phyloP scores from a whole-genome alignment of 1,284 basidiomycete species.

The Exsudoporus floridanus region DNA sequence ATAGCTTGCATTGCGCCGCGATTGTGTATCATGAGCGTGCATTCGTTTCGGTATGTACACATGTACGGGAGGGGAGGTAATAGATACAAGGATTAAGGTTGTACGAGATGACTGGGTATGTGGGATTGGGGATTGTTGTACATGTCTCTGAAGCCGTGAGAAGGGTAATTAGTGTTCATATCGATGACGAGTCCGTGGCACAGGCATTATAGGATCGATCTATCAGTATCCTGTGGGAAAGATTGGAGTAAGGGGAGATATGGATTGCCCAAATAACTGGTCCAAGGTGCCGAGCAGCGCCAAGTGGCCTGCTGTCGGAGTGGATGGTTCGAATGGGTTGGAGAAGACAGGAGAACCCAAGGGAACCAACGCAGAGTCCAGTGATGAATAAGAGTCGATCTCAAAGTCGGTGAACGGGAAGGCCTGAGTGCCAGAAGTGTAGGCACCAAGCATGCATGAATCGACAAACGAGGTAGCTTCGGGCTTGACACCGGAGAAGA shows the following conservation, averaged over 20 bases:
- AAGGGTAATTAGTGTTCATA: background rate
- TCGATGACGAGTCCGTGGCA: background rate
- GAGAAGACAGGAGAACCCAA: slow-evolving; percentile 31
- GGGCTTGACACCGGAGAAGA: slow-evolving; percentile 35
- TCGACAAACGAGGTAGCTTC: slow-evolving; percentile 30
- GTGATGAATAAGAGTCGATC: slow-evolving; percentile 5
- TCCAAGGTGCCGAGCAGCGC: slow-evolving; percentile 27
- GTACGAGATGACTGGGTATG: slow-evolving; percentile 7
- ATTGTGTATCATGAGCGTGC: slow-evolving; percentile 1
- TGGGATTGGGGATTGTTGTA: slow-evolving; percentile 1
- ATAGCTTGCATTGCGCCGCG: background rate
- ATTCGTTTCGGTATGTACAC: slow-evolving; percentile 5
- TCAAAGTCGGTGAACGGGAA: slow-evolving; percentile 12
- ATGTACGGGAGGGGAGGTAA: slow-evolving; percentile 4
- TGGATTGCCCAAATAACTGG: slow-evolving; percentile 30
- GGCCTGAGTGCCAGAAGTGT: slow-evolving; percentile 6
- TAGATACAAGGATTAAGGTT: slow-evolving; percentile 16
- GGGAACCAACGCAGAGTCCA: slow-evolving; percentile 8
- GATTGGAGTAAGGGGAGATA: slow-evolving; percentile 25
- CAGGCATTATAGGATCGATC: background rate
- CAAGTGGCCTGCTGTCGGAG: slow-evolving; percentile 1
- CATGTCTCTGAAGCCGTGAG: slow-evolving; percentile 5
- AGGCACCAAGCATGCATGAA: slow-evolving; percentile 25
- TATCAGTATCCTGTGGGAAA: slow-evolving; percentile 18
- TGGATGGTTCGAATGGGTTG: slow-evolving; percentile 32